Conservation (phyloP, 805 yeast species). For the Hanseniaspora pseudoguilliermondii region DNA sequence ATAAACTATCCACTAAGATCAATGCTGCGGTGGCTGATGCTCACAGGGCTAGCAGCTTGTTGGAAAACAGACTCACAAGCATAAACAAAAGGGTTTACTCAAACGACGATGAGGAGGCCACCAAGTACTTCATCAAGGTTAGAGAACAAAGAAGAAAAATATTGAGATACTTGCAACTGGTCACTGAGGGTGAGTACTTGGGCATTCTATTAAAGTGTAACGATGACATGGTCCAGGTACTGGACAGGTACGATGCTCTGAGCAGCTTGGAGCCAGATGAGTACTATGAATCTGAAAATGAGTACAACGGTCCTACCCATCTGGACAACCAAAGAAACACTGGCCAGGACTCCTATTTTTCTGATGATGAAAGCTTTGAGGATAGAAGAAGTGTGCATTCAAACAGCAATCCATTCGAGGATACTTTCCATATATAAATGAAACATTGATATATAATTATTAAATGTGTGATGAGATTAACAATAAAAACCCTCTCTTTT, state of each 20-base stretch:
- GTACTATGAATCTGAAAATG: conserved; percentile 24
- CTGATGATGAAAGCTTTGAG: conserved; percentile 19
- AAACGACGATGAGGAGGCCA: conserved; percentile 48
- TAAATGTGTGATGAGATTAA: no score
- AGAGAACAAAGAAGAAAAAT: conserved; percentile 64
- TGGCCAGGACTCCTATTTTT: neutral
- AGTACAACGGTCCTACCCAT: conserved; percentile 19
- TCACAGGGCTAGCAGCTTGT: conserved; percentile 56
- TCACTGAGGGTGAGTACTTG: conserved; percentile 70
- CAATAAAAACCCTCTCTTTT: no score
- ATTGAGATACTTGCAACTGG: conserved; percentile 68
- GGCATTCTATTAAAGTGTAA: conserved; percentile 85
- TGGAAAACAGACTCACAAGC: conserved; percentile 46
- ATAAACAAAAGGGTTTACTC: conserved; percentile 40
- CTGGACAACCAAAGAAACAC: conserved; percentile 14
- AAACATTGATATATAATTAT: neutral
- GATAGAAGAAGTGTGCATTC: conserved; percentile 1
- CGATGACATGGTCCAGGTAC: conserved; percentile 69
- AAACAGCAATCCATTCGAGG: conserved; percentile 41
- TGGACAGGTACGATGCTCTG: conserved; percentile 54
- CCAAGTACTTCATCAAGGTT: conserved; percentile 60
- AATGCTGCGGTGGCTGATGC: conserved; percentile 59
- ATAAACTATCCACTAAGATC: conserved; percentile 62
- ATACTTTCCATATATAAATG: conserved; percentile 26
- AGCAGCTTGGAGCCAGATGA: conserved; percentile 34